Evolutionary conservation across 495 filamentous ascomycete species (phyloP).

Genomic region (Xylaria longipes): DNA sequence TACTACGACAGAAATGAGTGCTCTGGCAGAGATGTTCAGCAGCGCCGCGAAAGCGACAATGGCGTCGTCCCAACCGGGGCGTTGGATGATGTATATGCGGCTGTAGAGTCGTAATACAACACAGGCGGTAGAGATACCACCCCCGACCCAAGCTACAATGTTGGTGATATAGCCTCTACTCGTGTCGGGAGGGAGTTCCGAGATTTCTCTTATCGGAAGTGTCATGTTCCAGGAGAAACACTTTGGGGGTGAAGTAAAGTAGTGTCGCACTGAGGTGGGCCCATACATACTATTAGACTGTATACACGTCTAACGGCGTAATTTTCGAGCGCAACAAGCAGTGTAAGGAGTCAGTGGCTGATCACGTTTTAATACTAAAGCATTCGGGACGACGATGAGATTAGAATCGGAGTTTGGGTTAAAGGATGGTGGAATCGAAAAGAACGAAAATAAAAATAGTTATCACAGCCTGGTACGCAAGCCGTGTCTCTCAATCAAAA

Average conservation of each 20-base stretch:
- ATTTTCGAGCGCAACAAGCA: no score
- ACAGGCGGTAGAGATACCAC: not conserved
- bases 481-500: no score
- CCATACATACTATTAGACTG: no score
- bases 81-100: not conserved
- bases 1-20: not conserved
- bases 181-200: not conserved
- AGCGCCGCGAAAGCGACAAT: not conserved
- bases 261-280: no score
- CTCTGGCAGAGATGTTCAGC: not conserved
- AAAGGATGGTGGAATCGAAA: no score
- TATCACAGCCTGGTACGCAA: no score
- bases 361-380: no score
- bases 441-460: no score
- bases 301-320: no score
- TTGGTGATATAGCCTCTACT: constrained; percentile 1
- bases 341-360: no score
- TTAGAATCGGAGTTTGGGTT: no score
- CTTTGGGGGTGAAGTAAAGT: not conserved
- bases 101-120: constrained; percentile 5
- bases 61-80: constrained; percentile 9
- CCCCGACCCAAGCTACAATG: not conserved
- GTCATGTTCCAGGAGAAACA: not conserved
- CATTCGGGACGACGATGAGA: no score
- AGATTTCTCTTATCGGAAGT: not conserved